These are phyloP conservation scores for Candida methanosorbosa DNA, from an alignment of 805 yeast genomes.

Conservation along the genomic window DNA sequence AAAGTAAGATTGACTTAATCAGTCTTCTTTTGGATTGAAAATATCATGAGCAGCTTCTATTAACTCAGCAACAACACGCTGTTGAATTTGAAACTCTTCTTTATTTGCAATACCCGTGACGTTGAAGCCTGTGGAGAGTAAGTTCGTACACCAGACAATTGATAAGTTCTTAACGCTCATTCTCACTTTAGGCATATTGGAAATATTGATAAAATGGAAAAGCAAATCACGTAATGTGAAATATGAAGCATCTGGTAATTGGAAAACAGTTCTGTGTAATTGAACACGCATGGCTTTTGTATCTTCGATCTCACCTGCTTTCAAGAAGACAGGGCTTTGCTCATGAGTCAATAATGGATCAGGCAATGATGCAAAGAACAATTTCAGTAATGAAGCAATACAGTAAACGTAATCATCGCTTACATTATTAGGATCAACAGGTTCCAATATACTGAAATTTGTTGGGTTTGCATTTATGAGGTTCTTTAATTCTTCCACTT, in stretches of 20 bases:
- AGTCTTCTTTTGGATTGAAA: conserved; percentile 26
- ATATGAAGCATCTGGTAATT: conserved; percentile 90
- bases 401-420: conserved; percentile 77
- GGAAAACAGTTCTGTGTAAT: conserved; percentile 81
- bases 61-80: conserved; percentile 77
- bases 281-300: conserved; percentile 52
- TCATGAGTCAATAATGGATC: conserved; percentile 73
- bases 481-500: conserved; percentile 64
- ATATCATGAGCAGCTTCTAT: conserved; percentile 79
- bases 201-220: conserved; percentile 53
- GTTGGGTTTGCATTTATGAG: conserved; percentile 72
- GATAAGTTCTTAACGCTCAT: conserved; percentile 80
- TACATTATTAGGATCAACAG: conserved; percentile 45
- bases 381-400: conserved; percentile 81
- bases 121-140: conserved; percentile 57
- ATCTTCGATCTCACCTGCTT: conserved; percentile 62
- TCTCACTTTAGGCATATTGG: conserved; percentile 48
- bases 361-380: conserved; percentile 77
- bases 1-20: too few species aligned
- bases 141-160: conserved; percentile 91
- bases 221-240: conserved; percentile 80
- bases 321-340: conserved; percentile 53
- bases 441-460: conserved; percentile 39
- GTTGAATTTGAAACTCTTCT: conserved; percentile 29
- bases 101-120: too few species aligned